Conservation (phyloP, 1,284 basidiomycete genomes). For the Farysia itapuensis region DNA sequence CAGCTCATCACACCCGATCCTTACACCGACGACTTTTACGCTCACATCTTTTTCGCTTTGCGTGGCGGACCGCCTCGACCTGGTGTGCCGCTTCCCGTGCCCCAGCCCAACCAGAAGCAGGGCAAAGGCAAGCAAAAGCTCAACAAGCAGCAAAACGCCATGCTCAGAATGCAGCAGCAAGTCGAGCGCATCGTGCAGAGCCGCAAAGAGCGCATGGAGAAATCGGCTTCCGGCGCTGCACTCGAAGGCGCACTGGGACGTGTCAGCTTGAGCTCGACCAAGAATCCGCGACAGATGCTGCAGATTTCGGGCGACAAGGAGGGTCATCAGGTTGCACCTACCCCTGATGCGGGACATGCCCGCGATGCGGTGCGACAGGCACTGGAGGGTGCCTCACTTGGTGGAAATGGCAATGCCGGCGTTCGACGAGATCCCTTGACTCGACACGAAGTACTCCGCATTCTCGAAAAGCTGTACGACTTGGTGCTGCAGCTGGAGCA, state of each 20-base stretch:
- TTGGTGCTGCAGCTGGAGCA: constrained; percentile 82
- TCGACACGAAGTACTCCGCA: constrained; percentile 74
- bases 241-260: constrained; percentile 95
- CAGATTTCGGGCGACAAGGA: constrained; percentile 70
- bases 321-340: constrained; percentile 3
- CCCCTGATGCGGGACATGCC: constrained; percentile 22
- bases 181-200: constrained; percentile 95
- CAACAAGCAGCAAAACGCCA: constrained; percentile 74
- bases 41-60: constrained; percentile 87
- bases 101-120: constrained; percentile 13
- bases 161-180: constrained; percentile 95
- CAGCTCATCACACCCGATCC: constrained; percentile 86
- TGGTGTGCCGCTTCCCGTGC: constrained; percentile 19
- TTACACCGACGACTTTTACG: constrained; percentile 97
- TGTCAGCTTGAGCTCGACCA: constrained; percentile 86
- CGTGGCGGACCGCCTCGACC: constrained; percentile 65
- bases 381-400: constrained; percentile 47
- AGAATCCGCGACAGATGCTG: constrained; percentile 88
- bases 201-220: constrained; percentile 69
- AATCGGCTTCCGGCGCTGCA: constrained; percentile 44
- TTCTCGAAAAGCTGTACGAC: constrained; percentile 85
- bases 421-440: constrained; percentile 66
- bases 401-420: constrained; percentile 64
- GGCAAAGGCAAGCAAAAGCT: constrained; percentile 41
- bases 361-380: constrained; percentile 52